These are phyloP conservation scores for Sequoiadendron giganteum DNA, from an alignment of 75 land plant species.

Conservation along the genomic window DNA sequence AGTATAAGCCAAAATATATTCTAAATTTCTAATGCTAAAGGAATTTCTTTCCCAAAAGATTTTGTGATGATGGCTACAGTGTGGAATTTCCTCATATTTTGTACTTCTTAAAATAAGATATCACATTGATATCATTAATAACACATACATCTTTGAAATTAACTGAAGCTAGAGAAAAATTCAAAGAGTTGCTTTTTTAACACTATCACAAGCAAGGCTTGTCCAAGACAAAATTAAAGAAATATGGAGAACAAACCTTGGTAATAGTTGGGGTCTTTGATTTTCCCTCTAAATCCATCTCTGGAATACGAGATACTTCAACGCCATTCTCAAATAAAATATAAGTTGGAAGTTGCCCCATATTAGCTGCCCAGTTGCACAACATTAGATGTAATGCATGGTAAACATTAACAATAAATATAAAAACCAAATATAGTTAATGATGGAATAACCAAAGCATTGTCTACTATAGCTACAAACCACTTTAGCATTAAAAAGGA, in stretches of 20 bases:
- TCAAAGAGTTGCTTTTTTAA: not conserved
- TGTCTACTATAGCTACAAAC: not conserved
- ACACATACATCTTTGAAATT: not conserved
- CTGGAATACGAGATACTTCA: conserved; percentile 56
- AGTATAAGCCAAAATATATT: not conserved
- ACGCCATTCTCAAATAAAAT: conserved; percentile 57
- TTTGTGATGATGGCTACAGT: not conserved
- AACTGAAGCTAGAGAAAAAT: not conserved
- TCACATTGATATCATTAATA: not conserved
- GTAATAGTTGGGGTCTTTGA: conserved; percentile 22
- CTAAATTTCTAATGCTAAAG: not conserved
- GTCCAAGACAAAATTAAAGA: not conserved
- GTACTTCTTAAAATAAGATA: not conserved
- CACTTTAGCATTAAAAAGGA: not conserved
- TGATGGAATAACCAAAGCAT: not conserved
- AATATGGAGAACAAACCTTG: conserved; percentile 32
- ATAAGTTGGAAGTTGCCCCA: conserved; percentile 65
- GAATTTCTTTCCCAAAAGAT: too few species aligned
- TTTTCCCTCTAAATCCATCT: conserved; percentile 29
- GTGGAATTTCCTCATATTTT: not conserved
- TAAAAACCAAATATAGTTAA: not conserved
- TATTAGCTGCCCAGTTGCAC: conserved; percentile 28
- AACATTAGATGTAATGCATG: not conserved
- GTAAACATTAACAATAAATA: not conserved
- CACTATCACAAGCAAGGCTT: not conserved